Evolutionary conservation across 169 alveolate genomes (phyloP), one percentile per base, ranked within the genome.

Genomic region (Sarcocystis neurona): DNA sequence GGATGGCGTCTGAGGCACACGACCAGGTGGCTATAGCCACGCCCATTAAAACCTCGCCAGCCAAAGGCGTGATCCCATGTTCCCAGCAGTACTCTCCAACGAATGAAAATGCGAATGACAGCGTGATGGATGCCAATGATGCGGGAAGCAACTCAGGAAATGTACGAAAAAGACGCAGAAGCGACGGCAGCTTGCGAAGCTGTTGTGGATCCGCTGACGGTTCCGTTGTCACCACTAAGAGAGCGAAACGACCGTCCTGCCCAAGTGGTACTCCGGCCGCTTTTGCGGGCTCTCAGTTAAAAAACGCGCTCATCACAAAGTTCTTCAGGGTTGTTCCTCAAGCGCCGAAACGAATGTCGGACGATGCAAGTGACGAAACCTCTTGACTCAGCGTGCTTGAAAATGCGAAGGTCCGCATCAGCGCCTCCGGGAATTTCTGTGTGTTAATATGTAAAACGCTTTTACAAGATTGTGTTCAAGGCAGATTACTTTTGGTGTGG

Each of bases 211-310:
- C 48, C 34, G 58, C 60, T 2, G 56, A 56, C 10, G 43, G 82
- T 72, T 72, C 82, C 8, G 82, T 44, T 37, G 82, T 48, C 39
- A 72, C 82, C 41, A 72, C 82, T 27, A 72, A 72, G 82, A 72
- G 32, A n/a, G 56, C 46, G 50, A 72, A 39, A 72, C 82, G 82
- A 39, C 58, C 41, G 34, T 72, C 82, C 27, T 27, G 82, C 20
- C 53, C 6, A 18, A 37, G 34, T 27, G 30, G 58, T 3, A n/a
- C 37, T 10, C n/a, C 15, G 30, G 58, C 27, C 37, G 20, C 56
- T 39, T 30, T 44, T 10, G 43, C 37, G 43, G 53, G 82, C 37
- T 37, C 82, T 0, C 50, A 8, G 27, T 32, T 72, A 56, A 72
- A 72, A 37, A 72, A 72, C 56, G 43, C 82, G 10, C 56, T 72